These are phyloP conservation scores for Ustanciosporium gigantosporum DNA, from an alignment of 1,284 basidiomycete genomes.

Conservation along the genomic window DNA sequence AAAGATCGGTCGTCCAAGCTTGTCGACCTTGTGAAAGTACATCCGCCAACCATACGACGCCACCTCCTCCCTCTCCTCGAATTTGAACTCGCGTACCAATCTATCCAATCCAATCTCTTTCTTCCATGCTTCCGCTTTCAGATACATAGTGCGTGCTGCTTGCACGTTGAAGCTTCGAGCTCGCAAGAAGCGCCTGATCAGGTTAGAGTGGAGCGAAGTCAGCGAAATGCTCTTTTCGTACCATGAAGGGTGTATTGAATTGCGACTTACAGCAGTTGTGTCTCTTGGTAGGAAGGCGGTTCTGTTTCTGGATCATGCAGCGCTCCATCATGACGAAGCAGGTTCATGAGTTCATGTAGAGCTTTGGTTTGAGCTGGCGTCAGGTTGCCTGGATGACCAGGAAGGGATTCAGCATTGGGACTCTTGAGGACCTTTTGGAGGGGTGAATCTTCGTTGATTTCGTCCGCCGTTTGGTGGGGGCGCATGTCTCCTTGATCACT, in stretches of 20 bases:
- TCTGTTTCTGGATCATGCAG: constrained; percentile 16
- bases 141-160: constrained; percentile 49
- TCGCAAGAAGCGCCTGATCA: constrained; percentile 44
- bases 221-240: background rate
- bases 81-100: constrained; percentile 39
- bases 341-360: constrained; percentile 23
- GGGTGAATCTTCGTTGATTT: constrained; percentile 17
- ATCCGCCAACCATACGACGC: constrained; percentile 55
- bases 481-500: constrained; percentile 6
- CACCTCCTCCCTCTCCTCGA: constrained; percentile 48
- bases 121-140: constrained; percentile 51
- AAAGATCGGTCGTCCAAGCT: constrained; percentile 55
- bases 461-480: constrained; percentile 1
- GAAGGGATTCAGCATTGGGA: constrained; percentile 21
- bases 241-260: too few relatives aligned
- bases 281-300: constrained; percentile 30
- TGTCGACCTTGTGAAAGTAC: constrained; percentile 59
- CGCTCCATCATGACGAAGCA: constrained; percentile 24
- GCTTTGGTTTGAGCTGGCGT: constrained; percentile 35
- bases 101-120: constrained; percentile 43
- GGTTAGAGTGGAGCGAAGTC: background rate
- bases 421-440: constrained; percentile 9
- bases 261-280: constrained; percentile 29
- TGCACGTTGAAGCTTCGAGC: constrained; percentile 50
- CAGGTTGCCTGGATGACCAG: constrained; percentile 55